phyloP scores from a whole-genome alignment of 2,329 filamentous ascomycete species.

The Xylariaceae sp. region DNA sequence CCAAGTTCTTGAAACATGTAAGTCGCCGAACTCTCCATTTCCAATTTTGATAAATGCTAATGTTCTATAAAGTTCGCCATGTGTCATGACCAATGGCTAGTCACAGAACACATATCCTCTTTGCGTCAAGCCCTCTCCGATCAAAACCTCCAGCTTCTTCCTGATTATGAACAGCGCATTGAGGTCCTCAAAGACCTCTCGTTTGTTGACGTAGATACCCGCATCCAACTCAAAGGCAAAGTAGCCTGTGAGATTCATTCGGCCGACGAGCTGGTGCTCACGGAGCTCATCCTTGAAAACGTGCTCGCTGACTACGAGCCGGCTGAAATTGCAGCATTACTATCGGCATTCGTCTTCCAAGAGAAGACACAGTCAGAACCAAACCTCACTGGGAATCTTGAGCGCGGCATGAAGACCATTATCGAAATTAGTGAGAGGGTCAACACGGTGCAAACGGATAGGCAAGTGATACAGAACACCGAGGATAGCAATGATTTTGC shows the following conservation, averaged over 20 bases:
- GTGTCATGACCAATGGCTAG: conserved; percentile 94
- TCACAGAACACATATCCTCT: conserved; percentile 86
- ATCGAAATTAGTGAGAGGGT: conserved; percentile 88
- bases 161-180: conserved; percentile 94
- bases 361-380: conserved; percentile 86
- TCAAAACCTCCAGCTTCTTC: conserved; percentile 90
- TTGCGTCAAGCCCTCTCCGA: conserved; percentile 87
- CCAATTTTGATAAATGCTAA: conserved; percentile 5
- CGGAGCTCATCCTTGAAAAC: conserved; percentile 93
- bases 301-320: conserved; percentile 92
- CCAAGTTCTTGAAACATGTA: conserved; percentile 81
- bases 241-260: conserved; percentile 98
- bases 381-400: conserved; percentile 72
- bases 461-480: conserved; percentile 85
- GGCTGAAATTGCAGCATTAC: conserved; percentile 88
- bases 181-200: conserved; percentile 84
- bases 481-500: conserved; percentile 94
- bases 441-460: conserved; percentile 78
- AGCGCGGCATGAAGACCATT: conserved; percentile 78
- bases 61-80: conserved; percentile 67
- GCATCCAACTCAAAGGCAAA: conserved; percentile 95
- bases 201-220: conserved; percentile 81
- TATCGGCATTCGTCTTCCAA: conserved; percentile 95
- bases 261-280: conserved; percentile 91
- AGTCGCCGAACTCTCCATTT: conserved; percentile 45